Percentiles rank a stretch among this genome's conserved stretches.
Evolutionary conservation across 495 filamentous ascomycete genomes (phyloP).

Genomic region (Tuber melanosporum): DNA sequence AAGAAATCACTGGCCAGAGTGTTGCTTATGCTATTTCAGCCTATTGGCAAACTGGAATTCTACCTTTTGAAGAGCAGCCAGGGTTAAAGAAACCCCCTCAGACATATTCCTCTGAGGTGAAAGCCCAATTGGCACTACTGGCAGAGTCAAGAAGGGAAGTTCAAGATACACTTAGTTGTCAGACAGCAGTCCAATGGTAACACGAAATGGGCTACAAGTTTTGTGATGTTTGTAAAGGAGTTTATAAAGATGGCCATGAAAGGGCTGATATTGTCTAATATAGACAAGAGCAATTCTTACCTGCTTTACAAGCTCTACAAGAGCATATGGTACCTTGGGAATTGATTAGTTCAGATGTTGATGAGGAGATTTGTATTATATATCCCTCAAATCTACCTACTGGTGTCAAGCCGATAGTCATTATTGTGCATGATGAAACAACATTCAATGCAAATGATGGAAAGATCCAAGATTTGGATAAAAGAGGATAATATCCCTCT

Average conservation of each 20-base stretch:
- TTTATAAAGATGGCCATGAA: conserved; percentile 3
- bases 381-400: no score
- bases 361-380: no score
- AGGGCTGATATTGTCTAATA: not conserved
- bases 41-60: not conserved
- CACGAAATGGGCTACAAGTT: not conserved
- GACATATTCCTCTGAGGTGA: not conserved
- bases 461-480: no score
- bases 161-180: no score
- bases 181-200: not conserved
- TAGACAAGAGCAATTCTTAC: not conserved
- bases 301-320: not conserved
- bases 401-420: no score
- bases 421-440: no score
- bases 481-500: no score
- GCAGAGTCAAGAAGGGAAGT: no score
- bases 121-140: not conserved
- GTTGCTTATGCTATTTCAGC: not conserved
- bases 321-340: not conserved
- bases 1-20: not conserved
- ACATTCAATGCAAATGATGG: no score
- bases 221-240: not conserved
- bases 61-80: not conserved
- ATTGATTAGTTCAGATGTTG: not conserved
- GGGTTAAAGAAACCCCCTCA: not conserved